Base-by-base conservation (phyloP, 106 monocot species). In the Acanthochlamys bracteata region DNA sequence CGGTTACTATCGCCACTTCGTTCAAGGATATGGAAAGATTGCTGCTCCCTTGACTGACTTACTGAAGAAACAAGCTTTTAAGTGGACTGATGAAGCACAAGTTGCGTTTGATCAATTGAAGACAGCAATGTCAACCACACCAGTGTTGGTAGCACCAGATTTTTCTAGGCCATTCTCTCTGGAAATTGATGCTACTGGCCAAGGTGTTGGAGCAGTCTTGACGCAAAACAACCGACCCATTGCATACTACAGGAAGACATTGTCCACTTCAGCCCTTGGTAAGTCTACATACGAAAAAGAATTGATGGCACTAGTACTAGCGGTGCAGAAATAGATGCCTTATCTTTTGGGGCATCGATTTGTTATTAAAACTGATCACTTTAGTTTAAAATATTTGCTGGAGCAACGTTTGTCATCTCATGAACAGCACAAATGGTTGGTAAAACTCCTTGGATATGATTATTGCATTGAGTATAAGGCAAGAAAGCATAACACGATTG, bases 101-200 rank as follows among this genome's bases (percentile, higher is more conserved):
- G 6, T 33, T 33, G 33, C 6, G 6, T 20, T 20, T 9, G 20
- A 21, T 55, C n/a, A 20, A 55, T 55, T 55, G 16, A 24, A 55
- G 22, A 24, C 22, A 19, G 6, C 33, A 33, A 49, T 59, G 59
- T 20, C 59, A 25, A 25, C 59, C 14, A 15, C 59, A 59, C 59
- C 59, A 59, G 59, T 59, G 59, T 27, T 59, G 59, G 59, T 27
- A 24, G 15, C 26, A 25, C 24, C 59, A 14, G 59, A 59, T 25
- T 59, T 59, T 14, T 25, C 21, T 24, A 59, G 25, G 25, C 4
- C 24, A 21, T 59, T 59, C 26, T 20, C 25, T 20, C 24, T 59
- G 6, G 24, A 59, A 24, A 59, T 24, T 6, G 59, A 59, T 59
- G 59, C 59, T 27, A 25, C 59, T 25, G 59, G 49, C 17, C 49